Base-by-base conservation (phyloP, 2,329 filamentous ascomycete genomes). In the Scleromitrula shiraiana region DNA sequence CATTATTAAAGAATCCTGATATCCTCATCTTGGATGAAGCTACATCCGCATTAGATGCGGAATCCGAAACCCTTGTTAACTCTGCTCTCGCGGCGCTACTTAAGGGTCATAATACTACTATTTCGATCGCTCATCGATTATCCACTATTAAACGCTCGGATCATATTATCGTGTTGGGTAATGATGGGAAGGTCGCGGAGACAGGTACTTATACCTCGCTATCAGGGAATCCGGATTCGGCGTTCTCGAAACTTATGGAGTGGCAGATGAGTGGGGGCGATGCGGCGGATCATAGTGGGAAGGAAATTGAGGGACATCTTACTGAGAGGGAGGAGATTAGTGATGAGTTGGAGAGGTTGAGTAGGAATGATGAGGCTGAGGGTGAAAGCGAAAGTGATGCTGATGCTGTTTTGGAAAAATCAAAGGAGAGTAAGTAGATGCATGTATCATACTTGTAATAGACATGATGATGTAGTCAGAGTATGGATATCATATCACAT, bases 91-190 rank as follows among this genome's bases (percentile, higher is more conserved):
- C 81, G 6, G 81, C 80, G 37, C 75, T 98, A 27, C 81, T 98
- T 23, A 77, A 80, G 53, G 89, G 89, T 26, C 86, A 84, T 62
- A 96, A 93, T 67, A 98, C 94, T 0, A 98, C 93, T 9, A 97
- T 98, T 63, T 95, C 88, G 46, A 98, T 98, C 61, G 94, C 93
- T 0, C 93, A 98, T 68, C 82, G 94, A 40, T 75, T 98, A 4
- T 95, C 88, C 2, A 98, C 93, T 0, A 98, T 98, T 69, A 95
- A 97, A 69, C 80, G 93, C 50, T 94, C 88, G 2, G 93, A 98
- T 63, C 83, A 83, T 55, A 95, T 98, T 63, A 93, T 98, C 58
- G 91, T 95, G 24, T 82, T 98, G 32, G 85, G 85, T 51, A 80
- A 76, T 49, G 84, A 96, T 61, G 94, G 93, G 53, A 83, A 78